Conservation (phyloP, 257 asterid species). For the Solanum neorickii region DNA sequence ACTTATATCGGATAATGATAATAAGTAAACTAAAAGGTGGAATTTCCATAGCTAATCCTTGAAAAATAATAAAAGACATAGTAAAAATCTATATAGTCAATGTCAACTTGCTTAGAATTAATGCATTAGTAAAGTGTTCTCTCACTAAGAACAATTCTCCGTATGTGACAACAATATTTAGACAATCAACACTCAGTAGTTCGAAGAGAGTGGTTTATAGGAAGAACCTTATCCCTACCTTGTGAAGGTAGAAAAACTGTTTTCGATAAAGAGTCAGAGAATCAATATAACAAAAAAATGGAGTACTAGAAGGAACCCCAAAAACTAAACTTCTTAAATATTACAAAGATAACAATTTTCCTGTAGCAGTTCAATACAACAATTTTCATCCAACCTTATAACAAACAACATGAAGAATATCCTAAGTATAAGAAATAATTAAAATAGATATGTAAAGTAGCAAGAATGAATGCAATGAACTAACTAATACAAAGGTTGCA, state of each 20-base stretch:
- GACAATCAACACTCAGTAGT: not conserved
- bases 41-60: too few species aligned
- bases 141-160: not conserved
- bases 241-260: not conserved
- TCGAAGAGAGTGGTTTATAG: not conserved
- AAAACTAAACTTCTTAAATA: not conserved
- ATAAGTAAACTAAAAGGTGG: too few species aligned
- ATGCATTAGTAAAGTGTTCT: not conserved
- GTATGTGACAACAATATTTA: not conserved
- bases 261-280: not conserved
- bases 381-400: not conserved
- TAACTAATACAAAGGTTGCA: not conserved
- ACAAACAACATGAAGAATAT: not conserved
- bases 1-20: too few species aligned
- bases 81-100: not conserved
- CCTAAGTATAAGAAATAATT: not conserved
- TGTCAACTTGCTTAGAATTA: not conserved
- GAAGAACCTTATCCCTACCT: not conserved
- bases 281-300: not conserved
- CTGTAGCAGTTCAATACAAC: not conserved
- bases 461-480: not conserved
- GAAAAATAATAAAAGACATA: not conserved
- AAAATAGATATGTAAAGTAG: not conserved
- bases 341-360: not conserved
- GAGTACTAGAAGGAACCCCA: not conserved